Evolutionary conservation across 2,329 filamentous ascomycete genomes (phyloP).

Genomic region (Metarhizium guizhouense): DNA sequence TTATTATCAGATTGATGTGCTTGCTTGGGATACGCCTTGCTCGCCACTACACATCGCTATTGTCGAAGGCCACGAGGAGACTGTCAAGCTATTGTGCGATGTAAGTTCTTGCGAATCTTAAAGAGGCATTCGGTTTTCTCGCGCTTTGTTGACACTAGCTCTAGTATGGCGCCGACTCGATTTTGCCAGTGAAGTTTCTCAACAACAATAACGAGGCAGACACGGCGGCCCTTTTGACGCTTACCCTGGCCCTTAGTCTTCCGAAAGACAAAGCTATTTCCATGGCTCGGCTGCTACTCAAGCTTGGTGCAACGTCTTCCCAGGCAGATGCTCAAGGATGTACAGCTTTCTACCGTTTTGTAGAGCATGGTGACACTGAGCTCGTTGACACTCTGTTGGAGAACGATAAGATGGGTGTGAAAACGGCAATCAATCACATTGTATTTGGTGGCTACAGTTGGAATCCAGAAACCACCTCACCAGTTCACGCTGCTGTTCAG

Average conservation of each 20-base stretch:
- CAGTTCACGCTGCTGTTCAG: slow-evolving; percentile 51
- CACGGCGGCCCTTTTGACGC: slow-evolving; percentile 55
- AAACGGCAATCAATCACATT: slow-evolving; percentile 59
- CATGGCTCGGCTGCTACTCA: slow-evolving; percentile 57
- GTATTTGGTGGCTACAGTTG: slow-evolving; percentile 29
- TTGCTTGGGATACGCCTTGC: slow-evolving; percentile 71
- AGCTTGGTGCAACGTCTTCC: slow-evolving; percentile 61
- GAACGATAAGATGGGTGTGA: slow-evolving; percentile 50
- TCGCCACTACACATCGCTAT: slow-evolving; percentile 76
- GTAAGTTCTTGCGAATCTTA: slow-evolving; percentile 21
- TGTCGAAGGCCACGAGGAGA: slow-evolving; percentile 57
- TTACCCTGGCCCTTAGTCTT: slow-evolving; percentile 59
- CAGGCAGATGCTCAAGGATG: slow-evolving; percentile 59
- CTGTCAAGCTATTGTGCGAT: slow-evolving; percentile 60
- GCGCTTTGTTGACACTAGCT: not conserved
- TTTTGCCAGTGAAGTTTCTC: slow-evolving; percentile 64
- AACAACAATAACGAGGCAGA: slow-evolving; percentile 35
- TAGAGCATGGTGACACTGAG: slow-evolving; percentile 38
- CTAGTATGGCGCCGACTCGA: slow-evolving; percentile 70
- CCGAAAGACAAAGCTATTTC: slow-evolving; percentile 52
- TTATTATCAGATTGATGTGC: slow-evolving; percentile 66
- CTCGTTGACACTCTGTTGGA: slow-evolving; percentile 41
- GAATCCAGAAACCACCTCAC: slow-evolving; percentile 29
- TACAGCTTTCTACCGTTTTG: slow-evolving; percentile 59
- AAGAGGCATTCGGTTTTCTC: not conserved